phyloP scores from a whole-genome alignment of 345 rosid genomes.

The Zanthoxylum bungeanum region DNA sequence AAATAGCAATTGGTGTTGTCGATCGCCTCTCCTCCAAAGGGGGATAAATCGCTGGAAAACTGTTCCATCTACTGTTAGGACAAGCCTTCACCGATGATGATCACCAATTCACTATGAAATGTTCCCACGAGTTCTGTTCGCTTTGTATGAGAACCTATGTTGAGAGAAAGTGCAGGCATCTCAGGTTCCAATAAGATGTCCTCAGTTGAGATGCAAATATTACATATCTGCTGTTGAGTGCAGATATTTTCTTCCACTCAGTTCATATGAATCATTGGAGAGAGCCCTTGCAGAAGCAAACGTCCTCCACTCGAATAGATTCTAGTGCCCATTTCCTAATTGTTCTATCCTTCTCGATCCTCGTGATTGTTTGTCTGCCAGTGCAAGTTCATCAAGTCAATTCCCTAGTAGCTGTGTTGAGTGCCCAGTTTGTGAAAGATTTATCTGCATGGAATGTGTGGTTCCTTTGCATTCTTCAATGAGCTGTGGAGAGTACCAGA shows the following conservation, averaged over 20 bases:
- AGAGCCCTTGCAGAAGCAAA: constrained; percentile 69
- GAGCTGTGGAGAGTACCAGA: constrained; percentile 87
- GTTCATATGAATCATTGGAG: constrained; percentile 55
- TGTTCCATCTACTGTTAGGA: constrained; percentile 92
- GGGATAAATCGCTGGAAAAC: constrained; percentile 44
- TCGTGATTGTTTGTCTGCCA: constrained; percentile 60
- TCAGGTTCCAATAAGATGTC: constrained; percentile 88
- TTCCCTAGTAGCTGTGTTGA: constrained; percentile 64
- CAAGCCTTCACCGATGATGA: constrained; percentile 71
- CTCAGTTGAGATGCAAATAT: constrained; percentile 81
- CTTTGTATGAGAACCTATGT: constrained; percentile 88
- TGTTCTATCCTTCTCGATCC: constrained; percentile 82
- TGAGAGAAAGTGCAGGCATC: constrained; percentile 76
- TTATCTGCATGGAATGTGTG: constrained; percentile 78
- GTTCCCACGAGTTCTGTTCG: constrained; percentile 92
- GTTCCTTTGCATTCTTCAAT: constrained; percentile 93
- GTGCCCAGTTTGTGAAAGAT: constrained; percentile 88
- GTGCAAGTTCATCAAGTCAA: constrained; percentile 77
- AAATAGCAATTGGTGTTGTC: constrained; percentile 74
- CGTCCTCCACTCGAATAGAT: constrained; percentile 48
- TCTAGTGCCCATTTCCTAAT: constrained; percentile 84
- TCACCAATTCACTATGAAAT: constrained; percentile 69
- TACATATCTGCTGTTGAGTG: constrained; percentile 59
- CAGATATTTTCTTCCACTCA: constrained; percentile 65
- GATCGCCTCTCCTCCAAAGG: constrained; percentile 41